Evolutionary conservation across 2,329 filamentous ascomycete species (phyloP).

Genomic region (Xylaria arbuscula): DNA sequence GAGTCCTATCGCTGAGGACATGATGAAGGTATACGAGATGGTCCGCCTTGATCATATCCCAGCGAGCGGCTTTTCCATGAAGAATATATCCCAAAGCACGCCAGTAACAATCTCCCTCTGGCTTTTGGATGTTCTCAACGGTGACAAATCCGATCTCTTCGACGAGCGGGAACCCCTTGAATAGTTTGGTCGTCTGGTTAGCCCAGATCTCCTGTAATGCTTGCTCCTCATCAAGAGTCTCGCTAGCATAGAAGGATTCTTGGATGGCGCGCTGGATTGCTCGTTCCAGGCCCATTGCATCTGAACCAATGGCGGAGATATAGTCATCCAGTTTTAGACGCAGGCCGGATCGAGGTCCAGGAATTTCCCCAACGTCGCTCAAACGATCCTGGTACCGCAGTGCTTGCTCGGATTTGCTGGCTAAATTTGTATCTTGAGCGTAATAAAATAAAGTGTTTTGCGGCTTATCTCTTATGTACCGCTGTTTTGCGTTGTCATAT

Average conservation of each 20-base stretch:
- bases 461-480: conserved; percentile 28
- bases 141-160: conserved; percentile 50
- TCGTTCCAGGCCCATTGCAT: background rate
- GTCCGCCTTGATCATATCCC: conserved; percentile 51
- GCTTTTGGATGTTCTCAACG: conserved; percentile 40
- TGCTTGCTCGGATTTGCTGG: background rate
- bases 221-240: conserved; percentile 31
- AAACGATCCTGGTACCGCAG: conserved; percentile 32
- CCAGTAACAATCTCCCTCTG: conserved; percentile 51
- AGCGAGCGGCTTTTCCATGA: conserved; percentile 44
- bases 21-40: conserved; percentile 48
- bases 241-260: conserved; percentile 22
- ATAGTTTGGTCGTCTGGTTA: background rate
- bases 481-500: background rate
- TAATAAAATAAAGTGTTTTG: conserved; percentile 29
- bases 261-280: conserved; percentile 8
- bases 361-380: conserved; percentile 21
- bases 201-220: conserved; percentile 15
- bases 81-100: conserved; percentile 46
- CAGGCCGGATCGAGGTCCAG: conserved; percentile 24
- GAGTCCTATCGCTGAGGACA: conserved; percentile 42
- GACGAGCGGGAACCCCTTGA: conserved; percentile 50
- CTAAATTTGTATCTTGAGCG: background rate
- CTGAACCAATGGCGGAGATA: conserved; percentile 13
- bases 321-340: conserved; percentile 30